These are phyloP conservation scores for Parafenestella ontariensis DNA, from an alignment of 2,329 filamentous ascomycete genomes.

Conservation along the genomic window DNA sequence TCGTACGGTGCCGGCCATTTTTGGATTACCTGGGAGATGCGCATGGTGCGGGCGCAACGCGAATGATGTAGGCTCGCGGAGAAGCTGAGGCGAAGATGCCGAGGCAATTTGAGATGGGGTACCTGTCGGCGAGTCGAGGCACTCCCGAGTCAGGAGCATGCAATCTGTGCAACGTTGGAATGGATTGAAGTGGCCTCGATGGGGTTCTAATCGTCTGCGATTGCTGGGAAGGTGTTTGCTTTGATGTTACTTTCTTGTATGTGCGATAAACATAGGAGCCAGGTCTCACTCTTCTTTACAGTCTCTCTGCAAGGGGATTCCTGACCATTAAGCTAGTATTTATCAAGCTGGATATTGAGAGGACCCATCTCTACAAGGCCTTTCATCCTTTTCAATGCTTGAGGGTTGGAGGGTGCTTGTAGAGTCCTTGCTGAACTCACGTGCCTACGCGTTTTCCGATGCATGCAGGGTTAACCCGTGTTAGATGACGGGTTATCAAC, in stretches of 20 bases:
- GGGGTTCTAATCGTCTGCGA: background rate
- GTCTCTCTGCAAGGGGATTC: no score
- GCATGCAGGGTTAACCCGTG: background rate
- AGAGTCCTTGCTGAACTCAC: background rate
- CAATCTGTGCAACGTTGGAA: background rate
- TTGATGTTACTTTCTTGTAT: background rate
- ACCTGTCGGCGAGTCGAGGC: constrained; percentile 8
- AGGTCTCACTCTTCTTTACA: no score
- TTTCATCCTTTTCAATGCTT: background rate
- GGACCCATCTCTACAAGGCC: background rate
- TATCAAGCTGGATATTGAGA: no score
- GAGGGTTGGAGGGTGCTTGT: background rate
- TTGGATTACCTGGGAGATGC: constrained; percentile 23
- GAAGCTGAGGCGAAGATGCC: constrained; percentile 14
- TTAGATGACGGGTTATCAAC: background rate
- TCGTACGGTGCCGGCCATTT: constrained; percentile 84
- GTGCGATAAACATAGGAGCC: no score
- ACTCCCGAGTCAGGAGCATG: background rate
- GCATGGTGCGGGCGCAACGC: constrained; percentile 19
- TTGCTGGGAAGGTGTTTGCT: background rate
- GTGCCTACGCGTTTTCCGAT: background rate
- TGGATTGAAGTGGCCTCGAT: background rate
- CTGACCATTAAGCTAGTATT: no score
- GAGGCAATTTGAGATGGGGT: constrained; percentile 10
- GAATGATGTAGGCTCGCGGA: constrained; percentile 21